Percentiles rank a stretch among this genome's conserved stretches.
Evolutionary conservation across 2,329 filamentous ascomycete genomes (phyloP).

Genomic region (Aurifilum marmelostoma): DNA sequence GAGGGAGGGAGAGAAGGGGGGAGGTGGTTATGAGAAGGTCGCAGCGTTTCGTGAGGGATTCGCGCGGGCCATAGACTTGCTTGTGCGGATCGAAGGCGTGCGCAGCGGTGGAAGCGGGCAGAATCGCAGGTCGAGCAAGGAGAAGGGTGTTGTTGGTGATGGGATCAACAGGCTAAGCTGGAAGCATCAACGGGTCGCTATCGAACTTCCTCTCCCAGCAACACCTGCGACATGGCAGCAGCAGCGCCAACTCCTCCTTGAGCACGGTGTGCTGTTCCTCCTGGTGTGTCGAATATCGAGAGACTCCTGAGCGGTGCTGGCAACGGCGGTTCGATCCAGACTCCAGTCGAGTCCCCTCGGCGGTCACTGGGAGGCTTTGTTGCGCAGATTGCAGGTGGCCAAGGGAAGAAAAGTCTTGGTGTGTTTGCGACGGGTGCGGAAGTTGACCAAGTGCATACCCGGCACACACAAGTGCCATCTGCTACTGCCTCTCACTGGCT

Average conservation of each 20-base stretch:
- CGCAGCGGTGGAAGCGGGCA: background rate
- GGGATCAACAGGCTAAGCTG: constrained; percentile 17
- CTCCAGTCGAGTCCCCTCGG: background rate
- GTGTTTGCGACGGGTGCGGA: constrained; percentile 13
- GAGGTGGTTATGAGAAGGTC: constrained; percentile 15
- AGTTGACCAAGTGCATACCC: constrained; percentile 6
- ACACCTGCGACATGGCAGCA: constrained; percentile 30
- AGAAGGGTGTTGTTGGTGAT: constrained; percentile 18
- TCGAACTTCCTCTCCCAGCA: constrained; percentile 26
- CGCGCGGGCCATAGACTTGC: constrained; percentile 27
- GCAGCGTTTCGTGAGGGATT: constrained; percentile 6
- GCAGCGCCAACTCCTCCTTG: constrained; percentile 8
- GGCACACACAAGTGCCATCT: background rate
- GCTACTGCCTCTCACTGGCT: background rate
- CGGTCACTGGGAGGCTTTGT: background rate
- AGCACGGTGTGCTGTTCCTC: background rate
- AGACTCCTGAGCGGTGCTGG: background rate
- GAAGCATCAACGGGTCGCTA: constrained; percentile 28
- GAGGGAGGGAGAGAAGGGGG: constrained; percentile 2
- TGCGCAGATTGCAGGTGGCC: background rate
- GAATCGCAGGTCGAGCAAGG: constrained; percentile 9
- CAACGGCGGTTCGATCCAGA: background rate
- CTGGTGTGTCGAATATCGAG: background rate
- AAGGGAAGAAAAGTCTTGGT: constrained; percentile 14
- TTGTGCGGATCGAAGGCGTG: constrained; percentile 3